Conservation (phyloP, 1,139 yeast genomes). For the Sugiyamaella sp. region DNA sequence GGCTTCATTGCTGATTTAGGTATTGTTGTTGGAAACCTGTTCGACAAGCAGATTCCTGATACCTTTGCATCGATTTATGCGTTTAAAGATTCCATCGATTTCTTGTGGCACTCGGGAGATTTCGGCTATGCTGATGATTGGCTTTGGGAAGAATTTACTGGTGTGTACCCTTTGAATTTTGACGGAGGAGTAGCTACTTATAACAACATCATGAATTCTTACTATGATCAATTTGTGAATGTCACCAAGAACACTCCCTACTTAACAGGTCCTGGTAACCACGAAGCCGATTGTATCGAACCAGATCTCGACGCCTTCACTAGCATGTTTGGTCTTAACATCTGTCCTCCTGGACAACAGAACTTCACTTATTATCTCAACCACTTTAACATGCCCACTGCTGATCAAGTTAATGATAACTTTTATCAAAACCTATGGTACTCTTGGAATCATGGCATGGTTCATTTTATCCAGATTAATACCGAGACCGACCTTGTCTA, state of each 20-base stretch:
- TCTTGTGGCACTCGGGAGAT: conserved; percentile 37
- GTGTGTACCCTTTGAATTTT: conserved; percentile 24
- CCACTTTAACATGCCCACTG: conserved; percentile 36
- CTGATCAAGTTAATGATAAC: conserved; percentile 25
- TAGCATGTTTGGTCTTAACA: conserved; percentile 24
- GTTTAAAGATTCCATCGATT: conserved; percentile 27
- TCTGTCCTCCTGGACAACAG: conserved; percentile 36
- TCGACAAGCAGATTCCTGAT: conserved; percentile 25
- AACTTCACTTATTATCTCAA: conserved; percentile 35
- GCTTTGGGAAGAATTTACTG: conserved; percentile 33
- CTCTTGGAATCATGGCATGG: conserved; percentile 37
- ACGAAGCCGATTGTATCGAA: conserved; percentile 36
- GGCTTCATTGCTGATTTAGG: conserved; percentile 32
- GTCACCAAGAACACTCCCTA: conserved; percentile 33
- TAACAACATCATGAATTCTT: conserved; percentile 27
- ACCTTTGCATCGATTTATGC: conserved; percentile 21
- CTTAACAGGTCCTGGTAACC: conserved; percentile 40
- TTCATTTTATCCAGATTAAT: conserved; percentile 32
- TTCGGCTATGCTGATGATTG: conserved; percentile 39
- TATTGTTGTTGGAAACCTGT: conserved; percentile 30
- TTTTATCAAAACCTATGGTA: conserved; percentile 35
- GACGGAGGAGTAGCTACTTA: conserved; percentile 13
- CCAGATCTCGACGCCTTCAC: conserved; percentile 24
- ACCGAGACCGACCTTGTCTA: conserved; percentile 36
- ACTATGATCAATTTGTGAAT: conserved; percentile 35